Evolutionary conservation across 1,284 basidiomycete species (phyloP), one percentile per base, ranked within the genome.

Genomic region (Stygiomarasmius scandens): DNA sequence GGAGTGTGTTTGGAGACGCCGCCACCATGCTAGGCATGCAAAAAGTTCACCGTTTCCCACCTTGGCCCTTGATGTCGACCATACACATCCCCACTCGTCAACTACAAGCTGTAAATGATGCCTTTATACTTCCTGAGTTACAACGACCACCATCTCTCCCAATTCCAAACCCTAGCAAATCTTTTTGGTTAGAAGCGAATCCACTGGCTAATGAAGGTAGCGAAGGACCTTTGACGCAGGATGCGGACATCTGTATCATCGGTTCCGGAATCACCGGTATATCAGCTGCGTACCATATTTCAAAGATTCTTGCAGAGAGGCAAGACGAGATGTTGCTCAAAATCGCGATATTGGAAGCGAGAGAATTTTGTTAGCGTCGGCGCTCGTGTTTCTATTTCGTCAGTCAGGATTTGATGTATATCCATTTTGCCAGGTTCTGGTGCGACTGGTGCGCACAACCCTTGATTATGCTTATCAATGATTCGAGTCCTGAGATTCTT

Each of bases 201-300:
- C 87, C 86, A 0, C 72, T 90, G 0, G 86, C 85, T 0, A 74
- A 70, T 6, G 78, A 83, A 58, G 90, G 90, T 0, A 90, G 88
- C 64, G 70, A 74, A 5, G 87, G 86, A 0, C 59, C 71, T 0
- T 70, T 91, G 22, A 81, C 82, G 0, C 46, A 67, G 0, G 80
- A 84, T 51, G 84, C 85, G 2, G 90, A 92, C 64, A 72, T 92
- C 11, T 90, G 85, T 60, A 85, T 93, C 60, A 85, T 93, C 48
- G 91, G 91, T 1, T 84, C 86, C 27, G 90, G 91, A 0, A 86
- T 93, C 23, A 89, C 90, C 0, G 91, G 91, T 8, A 79, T 89
- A 8, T 84, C 85, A 22, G 78, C 83, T 1, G 88, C 88, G 11
- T 90, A 88, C 66, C 86, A 91, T 66, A 71, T 92, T 22, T 77